These are phyloP conservation scores for Penicillium canescens DNA, from an alignment of 495 filamentous ascomycete genomes.

Conservation along the genomic window DNA sequence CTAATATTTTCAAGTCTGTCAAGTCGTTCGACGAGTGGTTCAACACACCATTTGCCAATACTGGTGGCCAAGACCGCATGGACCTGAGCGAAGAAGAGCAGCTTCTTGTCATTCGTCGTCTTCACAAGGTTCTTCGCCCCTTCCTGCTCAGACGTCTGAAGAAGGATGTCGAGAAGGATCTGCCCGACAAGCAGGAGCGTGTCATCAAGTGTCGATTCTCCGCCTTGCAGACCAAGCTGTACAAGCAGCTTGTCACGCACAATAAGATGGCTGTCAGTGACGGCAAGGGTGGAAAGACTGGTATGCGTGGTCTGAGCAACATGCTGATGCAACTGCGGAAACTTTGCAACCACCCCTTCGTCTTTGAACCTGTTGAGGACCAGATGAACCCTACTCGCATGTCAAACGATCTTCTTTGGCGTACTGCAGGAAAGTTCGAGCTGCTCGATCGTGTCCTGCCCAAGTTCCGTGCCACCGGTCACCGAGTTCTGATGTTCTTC, in stretches of 20 bases:
- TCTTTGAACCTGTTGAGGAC: slow-evolving; percentile 95
- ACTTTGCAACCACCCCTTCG: slow-evolving; percentile 98
- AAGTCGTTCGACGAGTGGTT: slow-evolving; percentile 99
- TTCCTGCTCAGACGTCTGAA: slow-evolving; percentile 98
- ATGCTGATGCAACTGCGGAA: slow-evolving; percentile 99
- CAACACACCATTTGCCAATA: slow-evolving; percentile 98
- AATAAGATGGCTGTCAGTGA: slow-evolving; percentile 93
- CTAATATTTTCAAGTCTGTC: slow-evolving; percentile 98
- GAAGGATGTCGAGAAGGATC: slow-evolving; percentile 98
- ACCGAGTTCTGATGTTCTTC: slow-evolving; percentile 99
- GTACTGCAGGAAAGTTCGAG: slow-evolving; percentile 96
- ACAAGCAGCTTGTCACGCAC: slow-evolving; percentile 93
- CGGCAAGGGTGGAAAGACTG: slow-evolving; percentile 92
- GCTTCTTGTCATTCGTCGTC: slow-evolving; percentile 93
- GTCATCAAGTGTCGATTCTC: slow-evolving; percentile 99
- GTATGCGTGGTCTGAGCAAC: slow-evolving; percentile 93
- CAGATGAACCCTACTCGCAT: slow-evolving; percentile 89
- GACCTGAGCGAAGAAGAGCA: slow-evolving; percentile 99
- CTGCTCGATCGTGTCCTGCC: slow-evolving; percentile 88
- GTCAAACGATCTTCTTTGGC: slow-evolving; percentile 93
- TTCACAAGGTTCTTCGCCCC: slow-evolving; percentile 95
- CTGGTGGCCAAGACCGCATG: slow-evolving; percentile 97
- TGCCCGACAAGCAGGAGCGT: slow-evolving; percentile 97
- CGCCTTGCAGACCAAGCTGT: slow-evolving; percentile 85
- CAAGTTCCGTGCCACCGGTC: slow-evolving; percentile 84